A percentile compares a stretch with the other conserved stretches of the same genome.
Evolutionary conservation across 1,139 yeast genomes (phyloP).

Genomic region (Pneumocystis carinii): DNA sequence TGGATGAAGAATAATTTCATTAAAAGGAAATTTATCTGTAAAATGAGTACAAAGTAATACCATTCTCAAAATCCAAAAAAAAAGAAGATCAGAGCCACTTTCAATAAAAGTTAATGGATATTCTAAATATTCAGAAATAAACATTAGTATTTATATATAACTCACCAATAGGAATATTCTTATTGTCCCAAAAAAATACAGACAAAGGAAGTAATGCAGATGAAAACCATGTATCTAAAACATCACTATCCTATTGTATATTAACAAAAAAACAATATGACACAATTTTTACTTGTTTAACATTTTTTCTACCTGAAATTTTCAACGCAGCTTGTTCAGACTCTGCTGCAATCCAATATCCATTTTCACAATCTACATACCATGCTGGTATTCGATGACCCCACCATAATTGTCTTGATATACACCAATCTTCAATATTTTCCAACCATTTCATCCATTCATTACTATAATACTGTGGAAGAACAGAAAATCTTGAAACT

Average conservation of each 20-base stretch:
- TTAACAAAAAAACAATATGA: not conserved
- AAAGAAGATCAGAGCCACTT: slow-evolving; percentile 13
- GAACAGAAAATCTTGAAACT: not conserved
- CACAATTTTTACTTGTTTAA: slow-evolving; percentile 6
- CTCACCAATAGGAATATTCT: slow-evolving; percentile 2
- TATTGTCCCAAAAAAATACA: slow-evolving; percentile 8
- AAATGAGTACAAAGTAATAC: slow-evolving; percentile 12
- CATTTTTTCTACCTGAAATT: slow-evolving; percentile 3
- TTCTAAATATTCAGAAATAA: not conserved
- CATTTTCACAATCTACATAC: slow-evolving; percentile 2
- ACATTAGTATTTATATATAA: not conserved
- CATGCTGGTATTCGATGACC: slow-evolving; percentile 12
- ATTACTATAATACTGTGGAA: slow-evolving; percentile 1
- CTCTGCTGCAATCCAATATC: slow-evolving; percentile 10
- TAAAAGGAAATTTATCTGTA: slow-evolving; percentile 8
- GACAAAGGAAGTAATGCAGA: slow-evolving; percentile 12
- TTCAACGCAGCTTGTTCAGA: slow-evolving; percentile 3
- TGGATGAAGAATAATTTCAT: slow-evolving; percentile 12
- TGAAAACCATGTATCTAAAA: slow-evolving; percentile 13
- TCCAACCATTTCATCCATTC: slow-evolving; percentile 11
- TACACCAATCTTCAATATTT: slow-evolving; percentile 12
- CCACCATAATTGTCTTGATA: slow-evolving; percentile 12
- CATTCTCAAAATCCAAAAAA: slow-evolving; percentile 14
- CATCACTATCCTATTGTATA: slow-evolving; percentile 4
- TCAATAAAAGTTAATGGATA: slow-evolving; percentile 8